These are phyloP conservation scores for Melastoma candidum DNA, from an alignment of 441 rosid genomes.

Conservation along the genomic window DNA sequence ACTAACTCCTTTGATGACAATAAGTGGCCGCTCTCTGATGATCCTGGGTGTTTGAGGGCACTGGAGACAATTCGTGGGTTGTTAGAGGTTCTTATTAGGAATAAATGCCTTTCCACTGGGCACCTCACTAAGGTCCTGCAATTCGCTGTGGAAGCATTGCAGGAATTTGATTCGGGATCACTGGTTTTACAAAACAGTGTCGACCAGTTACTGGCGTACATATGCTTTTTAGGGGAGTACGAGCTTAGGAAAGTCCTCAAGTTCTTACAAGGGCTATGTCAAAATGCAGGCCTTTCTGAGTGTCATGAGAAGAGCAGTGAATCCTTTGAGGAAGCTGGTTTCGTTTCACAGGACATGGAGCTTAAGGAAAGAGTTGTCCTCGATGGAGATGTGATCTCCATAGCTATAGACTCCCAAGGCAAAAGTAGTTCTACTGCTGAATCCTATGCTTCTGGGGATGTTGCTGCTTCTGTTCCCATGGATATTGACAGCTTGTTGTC, in stretches of 20 bases:
- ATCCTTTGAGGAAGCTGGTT: conserved; percentile 32
- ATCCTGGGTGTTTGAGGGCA: conserved; percentile 64
- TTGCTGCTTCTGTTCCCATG: conserved; percentile 22
- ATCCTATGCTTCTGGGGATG: conserved; percentile 21
- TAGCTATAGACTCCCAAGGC: conserved; percentile 46
- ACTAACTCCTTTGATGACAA: conserved; percentile 14
- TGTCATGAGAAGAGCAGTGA: conserved; percentile 43
- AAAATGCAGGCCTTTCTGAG: conserved; percentile 63
- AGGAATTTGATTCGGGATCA: conserved; percentile 44
- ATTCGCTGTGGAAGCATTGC: conserved; percentile 65
- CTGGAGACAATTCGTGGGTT: conserved; percentile 54
- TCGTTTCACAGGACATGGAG: conserved; percentile 25
- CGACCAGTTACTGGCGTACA: conserved; percentile 59
- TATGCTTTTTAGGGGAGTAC: conserved; percentile 68
- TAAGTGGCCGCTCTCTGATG: conserved; percentile 71
- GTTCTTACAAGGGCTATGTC: conserved; percentile 78
- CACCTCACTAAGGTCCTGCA: conserved; percentile 76
- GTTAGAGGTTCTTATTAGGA: conserved; percentile 57
- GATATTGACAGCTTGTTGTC: conserved; percentile 52
- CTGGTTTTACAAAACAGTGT: conserved; percentile 48
- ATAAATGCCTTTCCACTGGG: conserved; percentile 64
- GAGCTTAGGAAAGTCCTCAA: conserved; percentile 75
- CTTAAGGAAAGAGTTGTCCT: conserved; percentile 53
- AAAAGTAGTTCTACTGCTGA: conserved; percentile 23
- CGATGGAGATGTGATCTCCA: conserved; percentile 45